Percentiles rank a stretch among this genome's conserved stretches.
Evolutionary conservation across 2,329 filamentous ascomycete species (phyloP).

Genomic region (Penicillium aurantiogriseum): DNA sequence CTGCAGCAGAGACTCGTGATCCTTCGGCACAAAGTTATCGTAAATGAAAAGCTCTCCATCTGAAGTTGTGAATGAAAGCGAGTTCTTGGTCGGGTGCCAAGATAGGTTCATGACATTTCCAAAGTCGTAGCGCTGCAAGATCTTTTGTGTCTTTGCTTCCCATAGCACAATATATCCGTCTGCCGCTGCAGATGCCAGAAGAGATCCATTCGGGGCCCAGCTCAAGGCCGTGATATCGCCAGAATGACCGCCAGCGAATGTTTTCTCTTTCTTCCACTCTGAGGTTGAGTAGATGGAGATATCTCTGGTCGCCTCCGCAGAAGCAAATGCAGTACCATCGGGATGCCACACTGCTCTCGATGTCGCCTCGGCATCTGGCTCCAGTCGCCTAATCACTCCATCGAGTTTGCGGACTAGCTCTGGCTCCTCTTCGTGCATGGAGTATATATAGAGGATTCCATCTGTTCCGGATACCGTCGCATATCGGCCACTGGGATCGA

Average conservation of each 20-base stretch:
- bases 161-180: constrained; percentile 62
- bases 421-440: constrained; percentile 72
- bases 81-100: constrained; percentile 89
- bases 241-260: constrained; percentile 75
- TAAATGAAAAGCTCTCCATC: constrained; percentile 94
- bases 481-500: constrained; percentile 74
- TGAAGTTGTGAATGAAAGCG: constrained; percentile 85
- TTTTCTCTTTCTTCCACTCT: constrained; percentile 83
- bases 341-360: constrained; percentile 86
- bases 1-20: constrained; percentile 50
- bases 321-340: constrained; percentile 85
- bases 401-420: constrained; percentile 81
- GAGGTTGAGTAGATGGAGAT: constrained; percentile 83
- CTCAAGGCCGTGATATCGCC: constrained; percentile 81
- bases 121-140: constrained; percentile 75
- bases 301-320: constrained; percentile 76
- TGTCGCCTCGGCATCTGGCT: constrained; percentile 73
- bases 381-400: constrained; percentile 75
- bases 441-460: constrained; percentile 87
- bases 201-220: constrained; percentile 92
- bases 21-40: constrained; percentile 54
- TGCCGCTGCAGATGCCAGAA: constrained; percentile 66
- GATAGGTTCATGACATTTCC: constrained; percentile 78
- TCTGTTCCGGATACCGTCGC: constrained; percentile 83
- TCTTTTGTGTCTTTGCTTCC: constrained; percentile 83